Evolutionary conservation across 1,284 basidiomycete genomes (phyloP), one percentile per base, ranked within the genome.

Genomic region (Xerocomus nothofagi): DNA sequence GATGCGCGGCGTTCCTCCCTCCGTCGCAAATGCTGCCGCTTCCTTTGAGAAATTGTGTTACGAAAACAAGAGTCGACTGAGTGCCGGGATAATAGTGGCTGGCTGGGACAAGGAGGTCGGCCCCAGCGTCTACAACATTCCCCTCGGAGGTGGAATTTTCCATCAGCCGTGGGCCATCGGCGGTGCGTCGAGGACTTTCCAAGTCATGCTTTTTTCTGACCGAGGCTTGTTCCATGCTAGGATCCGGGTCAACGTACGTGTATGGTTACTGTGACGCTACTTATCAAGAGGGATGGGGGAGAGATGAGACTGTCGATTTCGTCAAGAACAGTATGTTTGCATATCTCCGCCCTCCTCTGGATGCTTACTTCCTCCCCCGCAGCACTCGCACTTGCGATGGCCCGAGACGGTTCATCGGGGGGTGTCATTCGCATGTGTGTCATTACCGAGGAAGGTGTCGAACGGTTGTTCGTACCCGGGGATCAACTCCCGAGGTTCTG

Each of bases 181-280:
- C 65, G 94, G 93, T 86, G 65, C 43, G 79, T 72, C 39, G 31
- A 39, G 10, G 27, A 6, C 24, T 3, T 34, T 32, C 10, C 15
- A 1, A 14, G 7, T 27, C 38, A 3, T 21, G 4, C 10, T 14
- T 10, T 49, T 8, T 18, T 45, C 12, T 17, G 15, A 55, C 30
- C 9, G 4, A 21, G 11, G 12, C 30, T 24, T 55, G 24, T 38
- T 39, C 56, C 17, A 53, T 24, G 31, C 23, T 54, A 93, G 91
- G 93, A 29, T 97, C 93, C 48, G 97, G 97, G 14, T 98, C 94
- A 36, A 93, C 94, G 11, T 99, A 98, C 69, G 94, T 99, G 17
- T 99, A 99, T 66, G 97, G 96, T 41, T 99, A 97, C 74, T 99
- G 97, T 67, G 97, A 99, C 70, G 93, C 97, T 26, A 98, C 93